Conservation (phyloP, 352 stramenopile species). For the Globisporangium canariense region DNA sequence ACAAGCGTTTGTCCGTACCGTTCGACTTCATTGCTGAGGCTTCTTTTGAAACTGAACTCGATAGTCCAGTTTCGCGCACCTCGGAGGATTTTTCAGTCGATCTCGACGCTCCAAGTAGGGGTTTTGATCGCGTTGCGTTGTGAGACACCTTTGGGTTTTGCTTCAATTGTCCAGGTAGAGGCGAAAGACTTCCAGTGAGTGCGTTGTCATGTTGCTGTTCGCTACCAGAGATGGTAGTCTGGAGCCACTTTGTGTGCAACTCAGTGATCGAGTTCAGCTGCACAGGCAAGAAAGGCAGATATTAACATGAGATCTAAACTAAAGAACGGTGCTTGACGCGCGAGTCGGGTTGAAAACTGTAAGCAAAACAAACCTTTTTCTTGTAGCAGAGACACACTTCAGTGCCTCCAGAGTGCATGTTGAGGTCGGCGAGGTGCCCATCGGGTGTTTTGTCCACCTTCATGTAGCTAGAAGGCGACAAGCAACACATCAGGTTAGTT, state of each 20-base stretch:
- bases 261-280: slow-evolving; percentile 35
- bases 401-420: slow-evolving; percentile 64
- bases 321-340: background rate
- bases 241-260: slow-evolving; percentile 41
- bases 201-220: background rate
- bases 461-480: slow-evolving; percentile 45
- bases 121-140: background rate
- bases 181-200: background rate
- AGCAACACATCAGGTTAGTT: background rate
- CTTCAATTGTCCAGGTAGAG: background rate
- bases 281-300: background rate
- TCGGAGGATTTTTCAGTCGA: slow-evolving; percentile 7
- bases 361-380: slow-evolving; percentile 49
- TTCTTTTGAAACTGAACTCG: background rate
- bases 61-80: slow-evolving; percentile 7
- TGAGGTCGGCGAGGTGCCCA: slow-evolving; percentile 67
- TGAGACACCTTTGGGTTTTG: background rate
- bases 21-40: background rate
- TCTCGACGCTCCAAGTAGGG: background rate
- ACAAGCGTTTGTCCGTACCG: background rate
- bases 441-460: slow-evolving; percentile 74
- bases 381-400: slow-evolving; percentile 83
- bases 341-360: background rate
- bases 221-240: slow-evolving; percentile 16
- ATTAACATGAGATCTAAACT: background rate